Base-by-base conservation (phyloP, 306 rosid genomes). In the Quercus aquifolioides region DNA sequence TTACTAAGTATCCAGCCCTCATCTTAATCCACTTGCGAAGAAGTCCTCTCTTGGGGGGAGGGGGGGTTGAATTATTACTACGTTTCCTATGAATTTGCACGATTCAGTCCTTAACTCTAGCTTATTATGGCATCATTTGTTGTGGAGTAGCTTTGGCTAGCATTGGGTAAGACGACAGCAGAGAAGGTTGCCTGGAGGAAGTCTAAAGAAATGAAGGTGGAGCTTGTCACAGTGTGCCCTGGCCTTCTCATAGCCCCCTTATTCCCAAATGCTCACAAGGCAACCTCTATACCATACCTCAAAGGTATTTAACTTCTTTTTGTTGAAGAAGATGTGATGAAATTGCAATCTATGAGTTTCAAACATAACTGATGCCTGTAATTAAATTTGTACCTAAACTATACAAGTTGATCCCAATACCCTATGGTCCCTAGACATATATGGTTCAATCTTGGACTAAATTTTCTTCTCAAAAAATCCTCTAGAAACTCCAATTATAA, bases 141-240 rank as follows among this genome's bases (percentile, higher is more conserved):
- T 64, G 41, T 64, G 70, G 41, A 30, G 31, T 38, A 64, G 46
- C 70, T 64, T 15, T 64, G 70, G 70, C 43, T 64, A 5, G 70
- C 70, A 35, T 64, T 64, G 70, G 70, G 70, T 4, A 64, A 64
- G 70, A 64, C 46, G 20, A 64, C 17, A 15, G 70, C 70, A 64
- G 70, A 64, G 43, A 17, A 64, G 41, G 14, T 30, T 64, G 46
- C 70, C 23, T 64, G 70, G 46, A 64, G 46, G 41, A 64, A 64
- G 41, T 64, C 70, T 30, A 30, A 64, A 64, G 70, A 64, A 64
- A 64, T 64, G 70, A 30, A 64, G 18, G 70, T 64, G 70, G 70
- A 64, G 46, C 70, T 64, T 64, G 70, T 64, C 19, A 64, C 70
- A 14, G 5, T 64, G 13, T 30, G 70, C 43, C 70, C 70, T 30